Base-by-base conservation (phyloP, 108 stramenopile species). In the Nitzschia putrida region DNA sequence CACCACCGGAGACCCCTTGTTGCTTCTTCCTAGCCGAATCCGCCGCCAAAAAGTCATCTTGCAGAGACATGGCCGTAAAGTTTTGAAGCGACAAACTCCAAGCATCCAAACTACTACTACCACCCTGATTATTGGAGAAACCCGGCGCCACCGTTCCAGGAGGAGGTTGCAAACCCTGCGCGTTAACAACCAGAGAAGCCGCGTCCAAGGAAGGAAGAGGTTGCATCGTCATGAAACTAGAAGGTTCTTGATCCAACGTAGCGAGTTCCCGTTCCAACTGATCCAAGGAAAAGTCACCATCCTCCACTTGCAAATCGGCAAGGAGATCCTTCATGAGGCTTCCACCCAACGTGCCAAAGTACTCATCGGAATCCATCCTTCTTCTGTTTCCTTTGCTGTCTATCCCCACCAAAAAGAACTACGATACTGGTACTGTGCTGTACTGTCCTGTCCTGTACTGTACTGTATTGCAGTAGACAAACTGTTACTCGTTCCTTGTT, bases 311-410 rank as follows among this genome's bases (percentile, higher is more conserved):
- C 53, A 92, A 64, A 71, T 93, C 92, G 7, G 92, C 82, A 43
- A 89, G 74, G 22, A 93, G 80, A 57, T 89, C 86, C 41, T 88
- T 88, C 78, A 92, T 88, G 22, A 92, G 80, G 53, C 86, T 84
- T 45, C 87, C 87, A 39, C 91, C 88, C 29, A 90, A 64, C 8
- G 79, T 82, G 7, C 68, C 74, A 54, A 83, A 83, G 59, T 72
- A 83, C 47, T 83, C 82, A 65, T 83, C 82, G 34, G 73, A 58
- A 64, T 67, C 77, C 77, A 78, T 78, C 77, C 77, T 72, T 78
- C 18, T 34, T 63, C 29, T 34, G 29, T 4, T 34, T n/a, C n/a
- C n/a, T n/a, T n/a, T n/a, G n/a, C n/a, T 34, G 29, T 34, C 29
- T 3, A 4, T 3, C 47, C 47, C 47, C 14, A 49, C 47, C 47